A percentile compares a stretch with the other conserved stretches of the same genome.
Evolutionary conservation across 208 protist genomes (phyloP).

Genomic region (Trypanosomatidae sp.): DNA sequence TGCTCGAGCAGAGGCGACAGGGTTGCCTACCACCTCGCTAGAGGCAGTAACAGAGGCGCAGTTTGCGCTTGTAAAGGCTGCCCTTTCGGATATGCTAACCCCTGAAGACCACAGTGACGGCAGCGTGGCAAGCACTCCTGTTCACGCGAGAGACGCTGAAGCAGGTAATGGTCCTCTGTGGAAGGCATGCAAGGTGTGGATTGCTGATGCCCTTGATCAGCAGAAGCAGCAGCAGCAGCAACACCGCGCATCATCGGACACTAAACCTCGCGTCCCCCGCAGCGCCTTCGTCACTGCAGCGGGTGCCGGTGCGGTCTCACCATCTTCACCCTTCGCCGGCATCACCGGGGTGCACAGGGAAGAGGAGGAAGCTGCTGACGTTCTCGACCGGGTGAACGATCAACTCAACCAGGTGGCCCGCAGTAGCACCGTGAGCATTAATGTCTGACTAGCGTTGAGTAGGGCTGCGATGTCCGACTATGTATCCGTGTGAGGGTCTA

Average conservation of each 20-base stretch:
- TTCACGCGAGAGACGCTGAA: neutral
- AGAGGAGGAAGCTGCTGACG: neutral
- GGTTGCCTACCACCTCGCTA: neutral
- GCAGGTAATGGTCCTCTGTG: neutral
- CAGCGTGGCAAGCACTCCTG: neutral
- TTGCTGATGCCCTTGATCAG: neutral
- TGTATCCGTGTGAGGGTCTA: neutral
- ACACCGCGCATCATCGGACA: neutral
- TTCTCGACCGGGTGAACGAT: constrained; percentile 15
- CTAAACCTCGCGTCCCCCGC: neutral
- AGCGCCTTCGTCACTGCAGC: neutral
- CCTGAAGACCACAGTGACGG: neutral
- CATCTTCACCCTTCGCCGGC: constrained; percentile 9
- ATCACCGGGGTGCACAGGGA: neutral
- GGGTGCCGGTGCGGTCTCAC: neutral
- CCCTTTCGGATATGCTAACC: neutral
- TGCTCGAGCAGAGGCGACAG: neutral
- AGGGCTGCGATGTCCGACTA: neutral
- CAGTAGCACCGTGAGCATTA: neutral
- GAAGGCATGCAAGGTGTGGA: neutral
- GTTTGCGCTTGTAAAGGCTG: neutral
- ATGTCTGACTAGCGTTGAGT: neutral
- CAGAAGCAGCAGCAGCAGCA: neutral
- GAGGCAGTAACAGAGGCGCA: neutral
- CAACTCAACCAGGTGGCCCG: constrained; percentile 24